These are phyloP conservation scores for Heliamphora ciliata DNA, from an alignment of 179 eudicot genomes.

Conservation along the genomic window DNA sequence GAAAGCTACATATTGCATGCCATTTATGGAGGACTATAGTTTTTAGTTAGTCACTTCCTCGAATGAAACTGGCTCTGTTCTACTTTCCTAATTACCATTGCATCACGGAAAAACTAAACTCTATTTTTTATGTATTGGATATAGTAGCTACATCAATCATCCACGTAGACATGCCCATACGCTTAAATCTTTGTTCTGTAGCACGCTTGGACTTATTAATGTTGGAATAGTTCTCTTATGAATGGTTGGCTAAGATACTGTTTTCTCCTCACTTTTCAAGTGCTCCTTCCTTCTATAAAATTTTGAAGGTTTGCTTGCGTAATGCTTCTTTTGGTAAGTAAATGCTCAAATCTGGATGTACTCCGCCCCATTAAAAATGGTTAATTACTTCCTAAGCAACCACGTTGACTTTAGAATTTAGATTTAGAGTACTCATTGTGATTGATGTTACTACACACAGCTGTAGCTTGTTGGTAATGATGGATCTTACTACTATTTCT, in stretches of 20 bases:
- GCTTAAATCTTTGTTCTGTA: not conserved
- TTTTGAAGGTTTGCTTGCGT: not conserved
- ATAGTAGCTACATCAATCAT: not conserved
- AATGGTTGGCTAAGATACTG: not conserved
- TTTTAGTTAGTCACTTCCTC: not conserved
- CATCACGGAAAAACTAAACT: not conserved
- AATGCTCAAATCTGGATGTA: not conserved
- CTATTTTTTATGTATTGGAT: not conserved
- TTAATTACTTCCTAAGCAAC: not conserved
- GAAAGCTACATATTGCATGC: too few species aligned
- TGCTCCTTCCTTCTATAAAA: not conserved
- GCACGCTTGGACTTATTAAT: not conserved
- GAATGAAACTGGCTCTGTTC: not conserved
- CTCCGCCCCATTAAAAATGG: not conserved
- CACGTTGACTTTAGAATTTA: not conserved
- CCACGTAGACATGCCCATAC: not conserved
- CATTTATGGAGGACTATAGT: too few species aligned
- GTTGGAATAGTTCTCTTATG: too few species aligned
- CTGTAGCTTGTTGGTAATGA: not conserved
- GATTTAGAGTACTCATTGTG: not conserved
- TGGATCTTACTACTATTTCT: not conserved
- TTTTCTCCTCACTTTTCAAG: not conserved
- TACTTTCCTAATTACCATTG: not conserved
- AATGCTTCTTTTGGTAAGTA: not conserved
- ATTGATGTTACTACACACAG: not conserved